Base-by-base conservation (phyloP, 2,329 filamentous ascomycete species). In the Aspergillus brunneoviolaceus region DNA sequence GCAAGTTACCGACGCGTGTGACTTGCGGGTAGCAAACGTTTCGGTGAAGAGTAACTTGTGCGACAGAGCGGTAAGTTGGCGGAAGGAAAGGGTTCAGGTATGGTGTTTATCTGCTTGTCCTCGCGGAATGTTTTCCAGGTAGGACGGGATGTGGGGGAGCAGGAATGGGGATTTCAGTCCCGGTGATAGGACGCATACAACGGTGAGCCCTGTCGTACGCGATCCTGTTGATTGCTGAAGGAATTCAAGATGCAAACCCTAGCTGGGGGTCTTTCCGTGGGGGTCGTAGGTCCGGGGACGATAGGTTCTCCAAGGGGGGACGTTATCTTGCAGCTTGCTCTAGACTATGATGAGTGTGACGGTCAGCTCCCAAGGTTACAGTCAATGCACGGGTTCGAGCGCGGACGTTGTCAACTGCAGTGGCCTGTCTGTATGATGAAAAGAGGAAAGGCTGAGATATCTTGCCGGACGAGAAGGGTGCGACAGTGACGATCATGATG, bases 401-500 rank as follows among this genome's bases (percentile, higher is more conserved):
- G 39, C 31, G 35, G 50, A 31, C 52, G 48, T 31, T 51, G 25
- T 49, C 45, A 59, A 58, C 58, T 61, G 63, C 56, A 54, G 57
- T 62, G 63, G 66, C 60, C 58, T 65, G 57, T 65, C 57, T 62
- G 61, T 60, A 60, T 60, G 53, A 61, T 25, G 61, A 61, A 47
- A 61, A 58, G 54, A 51, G 45, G 54, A 39, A 33, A 47, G 49
- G 58, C 33, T 54, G 49, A 45, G n/a, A 19, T 35, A 35, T 45
- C 6, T 19, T 9, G 39, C 39, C 14, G 16, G 49, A 49, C 23
- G 55, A 54, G 42, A 33, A 60, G 55, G 39, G 56, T 57, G 63
- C 60, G 58, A 59, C 42, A 49, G 48, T 61, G 63, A 67, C 62
- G 60, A 64, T 64, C 61, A 51, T 53, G 55, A 67, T 65, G 65